Percentiles rank a stretch among this genome's conserved stretches.
Conservation (phyloP, 2,329 filamentous ascomycete genomes). For the Seiridium cupressi region DNA sequence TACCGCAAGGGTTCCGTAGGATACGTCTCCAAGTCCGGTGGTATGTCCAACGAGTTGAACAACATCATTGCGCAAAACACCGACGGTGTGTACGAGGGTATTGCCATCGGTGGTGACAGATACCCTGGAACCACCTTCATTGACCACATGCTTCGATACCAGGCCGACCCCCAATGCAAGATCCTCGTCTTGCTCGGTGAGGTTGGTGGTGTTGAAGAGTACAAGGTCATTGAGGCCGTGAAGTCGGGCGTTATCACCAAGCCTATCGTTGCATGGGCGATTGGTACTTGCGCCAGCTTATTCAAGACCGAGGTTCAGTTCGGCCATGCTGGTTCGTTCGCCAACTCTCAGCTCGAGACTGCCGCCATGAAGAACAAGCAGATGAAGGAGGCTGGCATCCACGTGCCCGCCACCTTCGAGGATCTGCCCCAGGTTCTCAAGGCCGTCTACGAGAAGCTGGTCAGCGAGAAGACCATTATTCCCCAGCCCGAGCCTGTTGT, state of each 20-base stretch:
- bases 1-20: conserved; percentile 99
- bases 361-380: conserved; percentile 94
- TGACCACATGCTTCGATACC: conserved; percentile 94
- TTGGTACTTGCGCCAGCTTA: conserved; percentile 98
- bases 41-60: conserved; percentile 99
- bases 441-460: conserved; percentile 82
- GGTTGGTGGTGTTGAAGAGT: conserved; percentile 99
- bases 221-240: conserved; percentile 98
- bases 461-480: conserved; percentile 80
- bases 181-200: conserved; percentile 94
- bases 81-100: conserved; percentile 98
- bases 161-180: conserved; percentile 97
- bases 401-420: conserved; percentile 95
- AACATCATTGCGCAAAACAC: conserved; percentile 97
- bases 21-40: conserved; percentile 99
- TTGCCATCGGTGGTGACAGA: conserved; percentile 98
- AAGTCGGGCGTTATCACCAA: conserved; percentile 94
- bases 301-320: conserved; percentile 99
- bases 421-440: conserved; percentile 79
- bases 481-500: conserved; percentile 86
- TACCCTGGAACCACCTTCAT: conserved; percentile 99
- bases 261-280: conserved; percentile 98
- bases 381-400: conserved; percentile 93
- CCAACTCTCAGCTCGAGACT: conserved; percentile 99
- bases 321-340: conserved; percentile 96